Base-by-base conservation (phyloP, 768 basidiomycete genomes). In the Lactarius trivialis region DNA sequence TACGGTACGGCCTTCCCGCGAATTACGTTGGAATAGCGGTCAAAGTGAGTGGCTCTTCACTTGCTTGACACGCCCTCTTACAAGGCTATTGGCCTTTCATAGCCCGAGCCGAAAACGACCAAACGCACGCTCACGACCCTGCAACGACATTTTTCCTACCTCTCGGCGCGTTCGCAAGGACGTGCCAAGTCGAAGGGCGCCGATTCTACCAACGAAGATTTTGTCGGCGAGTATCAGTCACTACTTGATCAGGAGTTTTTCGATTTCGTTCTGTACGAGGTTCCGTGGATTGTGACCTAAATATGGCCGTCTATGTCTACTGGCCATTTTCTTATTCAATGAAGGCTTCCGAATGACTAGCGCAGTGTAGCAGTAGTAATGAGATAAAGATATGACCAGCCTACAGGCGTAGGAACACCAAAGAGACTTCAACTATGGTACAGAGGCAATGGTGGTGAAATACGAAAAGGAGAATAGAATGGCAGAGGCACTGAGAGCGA, bases 201-300 rank as follows among this genome's bases (percentile, higher is more conserved):
- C 17, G 60, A 69, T 9, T 76, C 74, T 0, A 75, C 73, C 7
- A 77, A 75, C 49, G 86, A 88, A 6, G 91, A 93, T 30, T 87
- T 92, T 60, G 80, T 83, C 15, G 96, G 94, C 66, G 96, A 99
- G 73, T 99, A 90, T 73, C 91, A 93, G 72, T 82, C 84, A 14
- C 76, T 99, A 39, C 83, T 99, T 80, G 97, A 99, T 71, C 90
- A 95, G 72, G 96, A 99, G 73, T 91, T 89, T 72, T 93, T 89
- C 72, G 93, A 96, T 74, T 99, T 98, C 70, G 92, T 98, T 26
- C 71, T 96, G 70, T 95, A 87, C 71, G 96, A 98, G 73, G 83
- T 99, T 57, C 93, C 92, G 34, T 93, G 90, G 89, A 89, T 97
- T 68, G 76, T 87, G 41, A 80, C 83, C 68, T 88, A 78, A 78